A percentile compares a stretch with the other conserved stretches of the same genome.
Evolutionary conservation across 129 eudicot genomes (phyloP).

Genomic region (Erigeron canadensis): DNA sequence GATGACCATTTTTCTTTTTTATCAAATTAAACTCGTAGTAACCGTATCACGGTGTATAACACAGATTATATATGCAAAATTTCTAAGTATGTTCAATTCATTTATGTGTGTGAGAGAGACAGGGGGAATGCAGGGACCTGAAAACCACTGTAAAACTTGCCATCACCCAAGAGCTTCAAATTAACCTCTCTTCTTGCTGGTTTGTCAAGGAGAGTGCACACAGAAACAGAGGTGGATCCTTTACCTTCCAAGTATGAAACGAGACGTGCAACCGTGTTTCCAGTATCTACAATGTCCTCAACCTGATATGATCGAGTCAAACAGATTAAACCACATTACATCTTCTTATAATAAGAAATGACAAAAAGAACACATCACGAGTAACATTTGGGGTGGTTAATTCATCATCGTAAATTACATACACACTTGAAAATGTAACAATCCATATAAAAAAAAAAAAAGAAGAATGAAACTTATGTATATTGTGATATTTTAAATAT

Average conservation of each 20-base stretch:
- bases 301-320: conserved; percentile 41
- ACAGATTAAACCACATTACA: no score
- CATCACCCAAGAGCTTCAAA: conserved; percentile 68
- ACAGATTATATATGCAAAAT: not conserved
- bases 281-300: conserved; percentile 96
- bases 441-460: no score
- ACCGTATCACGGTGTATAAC: no score
- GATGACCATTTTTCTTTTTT: no score
- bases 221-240: conserved; percentile 83
- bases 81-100: not conserved
- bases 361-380: no score
- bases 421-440: no score
- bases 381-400: no score
- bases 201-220: conserved; percentile 88
- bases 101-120: not conserved
- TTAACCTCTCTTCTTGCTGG: conserved; percentile 72
- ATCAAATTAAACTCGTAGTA: no score
- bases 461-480: not conserved
- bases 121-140: conserved; percentile 40
- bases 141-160: conserved; percentile 79
- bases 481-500: no score
- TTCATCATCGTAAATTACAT: no score
- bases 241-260: conserved; percentile 59
- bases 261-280: conserved; percentile 62
- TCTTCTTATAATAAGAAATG: no score